Evolutionary conservation across 495 filamentous ascomycete genomes (phyloP), one percentile per base, ranked within the genome.

Genomic region (Oidiodendron maius): DNA sequence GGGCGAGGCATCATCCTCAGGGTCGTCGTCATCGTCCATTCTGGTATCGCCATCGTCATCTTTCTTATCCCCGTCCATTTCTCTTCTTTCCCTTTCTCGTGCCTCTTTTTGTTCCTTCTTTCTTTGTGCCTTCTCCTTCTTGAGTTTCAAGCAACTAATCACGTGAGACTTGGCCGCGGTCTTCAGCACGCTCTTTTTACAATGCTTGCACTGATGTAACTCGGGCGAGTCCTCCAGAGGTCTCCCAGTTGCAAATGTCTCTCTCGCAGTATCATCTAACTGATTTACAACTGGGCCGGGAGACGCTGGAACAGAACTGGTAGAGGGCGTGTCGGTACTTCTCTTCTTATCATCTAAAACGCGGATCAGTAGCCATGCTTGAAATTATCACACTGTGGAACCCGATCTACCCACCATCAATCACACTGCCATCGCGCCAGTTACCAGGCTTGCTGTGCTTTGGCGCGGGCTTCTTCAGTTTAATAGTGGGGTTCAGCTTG

Each of bases 21-120:
- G 87, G 26, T 89, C 82, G 61, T 91, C 95, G 50, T 86, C 80
- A 64, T 91, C 89, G 71, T 89, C 87, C 48, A 78, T 80, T 61
- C 81, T 86, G 10, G 24, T 64, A 34, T 79, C 84, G n/a, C 70
- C 77, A 17, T 72, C 72, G 5, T 65, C 70, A 44, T 82, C 80
- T 40, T 82, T 78, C 26, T 74, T 75, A 3, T 71, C 55, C 28
- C 68, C 71, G 30, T 80, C 75, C 46, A 84, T 83, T n/a, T 74
- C 75, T 30, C 78, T 76, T 28, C 79, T 75, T 5, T 83, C 84
- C 15, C 46, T 48, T 11, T 61, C 58, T 17, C 57, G 24, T 10
- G 55, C 54, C 54, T 89, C 86, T 39, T 88, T 83, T 43, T 82
- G 82, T 58, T 83, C 83, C 60, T 90, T 87, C 64, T 88, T 87